A percentile compares a stretch with the other conserved stretches of the same genome.
phyloP scores from a whole-genome alignment of 2,329 filamentous ascomycete species.

The Trichophyton equinum region DNA sequence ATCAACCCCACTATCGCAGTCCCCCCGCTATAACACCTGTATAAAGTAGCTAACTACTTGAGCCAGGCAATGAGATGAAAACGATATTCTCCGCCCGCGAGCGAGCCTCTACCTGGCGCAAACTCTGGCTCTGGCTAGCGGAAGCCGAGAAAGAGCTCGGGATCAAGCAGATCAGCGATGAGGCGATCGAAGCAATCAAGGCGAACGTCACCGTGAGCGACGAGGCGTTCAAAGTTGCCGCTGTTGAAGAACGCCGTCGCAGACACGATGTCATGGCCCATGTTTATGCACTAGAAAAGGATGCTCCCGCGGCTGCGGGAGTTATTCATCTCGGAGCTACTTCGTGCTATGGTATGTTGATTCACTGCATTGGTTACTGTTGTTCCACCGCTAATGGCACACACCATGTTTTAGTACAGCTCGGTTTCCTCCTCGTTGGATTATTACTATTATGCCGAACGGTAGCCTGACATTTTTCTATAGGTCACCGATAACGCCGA shows the following conservation, averaged over 20 bases:
- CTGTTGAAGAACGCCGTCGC: constrained; percentile 61
- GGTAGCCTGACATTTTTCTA: background rate
- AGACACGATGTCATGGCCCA: constrained; percentile 55
- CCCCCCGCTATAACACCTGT: background rate
- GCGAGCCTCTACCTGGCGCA: constrained; percentile 65
- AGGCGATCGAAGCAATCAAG: constrained; percentile 66
- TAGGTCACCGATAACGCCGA: constrained; percentile 11
- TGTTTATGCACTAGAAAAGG: constrained; percentile 56
- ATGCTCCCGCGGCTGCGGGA: constrained; percentile 63
- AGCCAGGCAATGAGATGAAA: constrained; percentile 48
- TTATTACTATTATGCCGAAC: background rate
- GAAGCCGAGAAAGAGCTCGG: constrained; percentile 72
- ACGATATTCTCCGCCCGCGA: constrained; percentile 66
- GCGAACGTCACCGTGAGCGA: constrained; percentile 63
- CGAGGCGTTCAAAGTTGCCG: constrained; percentile 61
- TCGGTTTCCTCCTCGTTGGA: background rate
- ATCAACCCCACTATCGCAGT: background rate
- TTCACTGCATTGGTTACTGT: background rate
- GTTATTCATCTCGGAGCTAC: constrained; percentile 70
- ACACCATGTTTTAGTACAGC: background rate
- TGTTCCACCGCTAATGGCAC: background rate
- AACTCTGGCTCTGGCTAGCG: constrained; percentile 75
- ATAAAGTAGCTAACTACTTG: background rate
- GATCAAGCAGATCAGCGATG: constrained; percentile 53
- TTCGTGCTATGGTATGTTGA: constrained; percentile 9